phyloP scores from a whole-genome alignment of 140 eudicot genomes.

The Eryngium alpinum region DNA sequence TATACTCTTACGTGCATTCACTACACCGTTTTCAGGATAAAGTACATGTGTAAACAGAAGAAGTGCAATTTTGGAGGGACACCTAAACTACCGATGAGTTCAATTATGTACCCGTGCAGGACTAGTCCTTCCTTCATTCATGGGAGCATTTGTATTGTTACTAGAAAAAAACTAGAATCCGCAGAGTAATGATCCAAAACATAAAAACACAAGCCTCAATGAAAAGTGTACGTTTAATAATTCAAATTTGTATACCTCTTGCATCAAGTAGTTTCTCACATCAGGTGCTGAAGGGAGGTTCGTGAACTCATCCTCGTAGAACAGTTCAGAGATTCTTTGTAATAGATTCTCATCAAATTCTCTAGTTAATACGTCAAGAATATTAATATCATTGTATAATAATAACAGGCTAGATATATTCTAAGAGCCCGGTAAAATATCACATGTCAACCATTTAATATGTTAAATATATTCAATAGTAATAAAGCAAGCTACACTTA shows the following conservation, averaged over 20 bases:
- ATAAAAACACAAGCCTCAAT: background rate
- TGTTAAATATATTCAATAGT: constrained; percentile 1
- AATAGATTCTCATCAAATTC: constrained; percentile 72
- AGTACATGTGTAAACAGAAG: no score
- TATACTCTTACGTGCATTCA: no score
- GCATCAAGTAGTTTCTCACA: constrained; percentile 69
- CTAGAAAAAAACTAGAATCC: constrained; percentile 61
- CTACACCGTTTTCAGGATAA: no score
- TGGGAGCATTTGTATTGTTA: constrained; percentile 39
- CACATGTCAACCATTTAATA: background rate
- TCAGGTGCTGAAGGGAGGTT: constrained; percentile 70
- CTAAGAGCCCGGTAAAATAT: background rate
- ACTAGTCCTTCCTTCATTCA: constrained; percentile 62
- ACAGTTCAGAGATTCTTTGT: constrained; percentile 42
- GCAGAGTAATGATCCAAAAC: constrained; percentile 19
- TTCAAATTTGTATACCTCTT: constrained; percentile 51
- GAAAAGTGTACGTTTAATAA: background rate
- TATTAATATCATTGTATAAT: background rate
- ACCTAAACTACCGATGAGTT: constrained; percentile 31
- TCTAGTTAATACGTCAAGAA: constrained; percentile 33
- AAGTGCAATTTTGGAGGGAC: no score
- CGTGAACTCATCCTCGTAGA: constrained; percentile 63
- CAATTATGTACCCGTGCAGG: constrained; percentile 56
- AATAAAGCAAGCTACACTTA: constrained; percentile 27
- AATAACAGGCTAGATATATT: background rate